Conservation (phyloP, 2,329 filamentous ascomycete species). For the Dothistroma pini region DNA sequence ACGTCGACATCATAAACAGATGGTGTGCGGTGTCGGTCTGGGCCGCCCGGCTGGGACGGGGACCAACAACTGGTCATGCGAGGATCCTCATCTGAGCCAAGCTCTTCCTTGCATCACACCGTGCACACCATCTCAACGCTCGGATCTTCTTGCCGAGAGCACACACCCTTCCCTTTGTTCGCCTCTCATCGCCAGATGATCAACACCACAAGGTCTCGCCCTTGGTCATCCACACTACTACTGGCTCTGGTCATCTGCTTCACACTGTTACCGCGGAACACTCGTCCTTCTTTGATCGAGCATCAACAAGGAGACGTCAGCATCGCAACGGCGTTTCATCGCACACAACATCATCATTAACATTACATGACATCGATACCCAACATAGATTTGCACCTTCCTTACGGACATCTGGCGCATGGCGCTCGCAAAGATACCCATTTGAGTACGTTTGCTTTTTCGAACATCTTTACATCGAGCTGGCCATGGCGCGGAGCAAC, state of each 20-base stretch:
- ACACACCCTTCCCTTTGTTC: constrained; percentile 24
- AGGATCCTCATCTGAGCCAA: constrained; percentile 7
- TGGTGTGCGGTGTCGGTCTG: constrained; percentile 20
- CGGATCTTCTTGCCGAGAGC: not conserved
- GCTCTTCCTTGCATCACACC: constrained; percentile 2
- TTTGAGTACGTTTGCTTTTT: constrained; percentile 9
- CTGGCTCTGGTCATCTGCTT: constrained; percentile 16
- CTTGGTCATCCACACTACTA: constrained; percentile 12
- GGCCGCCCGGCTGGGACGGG: constrained; percentile 20
- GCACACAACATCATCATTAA: constrained; percentile 8
- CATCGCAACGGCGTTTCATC: constrained; percentile 22
- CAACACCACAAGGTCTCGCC: constrained; percentile 15
- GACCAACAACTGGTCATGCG: constrained; percentile 20
- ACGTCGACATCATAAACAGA: constrained; percentile 26
- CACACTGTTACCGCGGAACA: not conserved
- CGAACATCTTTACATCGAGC: not conserved
- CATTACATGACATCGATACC: constrained; percentile 16
- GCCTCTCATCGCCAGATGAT: constrained; percentile 15
- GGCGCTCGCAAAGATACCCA: constrained; percentile 26
- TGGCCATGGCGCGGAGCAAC: not conserved
- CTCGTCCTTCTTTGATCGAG: constrained; percentile 11
- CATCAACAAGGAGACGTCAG: constrained; percentile 17
- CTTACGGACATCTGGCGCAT: constrained; percentile 23
- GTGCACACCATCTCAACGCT: not conserved
- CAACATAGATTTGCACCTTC: constrained; percentile 22